Percentiles rank a stretch among this genome's conserved stretches.
These are phyloP conservation scores for Carex pumila DNA, from an alignment of 176 grass and related monocot genomes.

Conservation along the genomic window DNA sequence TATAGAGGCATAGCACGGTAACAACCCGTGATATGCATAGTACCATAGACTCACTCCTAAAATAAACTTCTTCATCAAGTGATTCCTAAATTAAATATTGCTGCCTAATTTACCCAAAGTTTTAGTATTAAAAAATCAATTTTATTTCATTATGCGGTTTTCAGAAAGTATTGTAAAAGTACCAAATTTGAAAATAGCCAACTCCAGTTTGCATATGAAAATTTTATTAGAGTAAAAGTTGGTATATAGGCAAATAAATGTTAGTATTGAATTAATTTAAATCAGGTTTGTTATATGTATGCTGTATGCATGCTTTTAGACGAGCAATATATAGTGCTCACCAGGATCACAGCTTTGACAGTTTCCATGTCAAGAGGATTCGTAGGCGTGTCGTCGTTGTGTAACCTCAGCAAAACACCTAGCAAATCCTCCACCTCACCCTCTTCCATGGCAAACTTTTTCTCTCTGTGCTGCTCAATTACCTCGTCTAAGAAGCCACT, in stretches of 20 bases:
- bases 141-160: neutral
- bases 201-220: neutral
- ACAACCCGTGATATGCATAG: too few species aligned
- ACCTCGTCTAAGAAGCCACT: neutral
- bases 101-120: neutral
- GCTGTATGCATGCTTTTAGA: too few species aligned
- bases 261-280: neutral
- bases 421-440: conserved; percentile 29
- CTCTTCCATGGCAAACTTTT: neutral
- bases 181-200: too few species aligned
- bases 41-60: too few species aligned
- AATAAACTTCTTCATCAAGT: too few species aligned
- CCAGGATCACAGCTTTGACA: conserved; percentile 44
- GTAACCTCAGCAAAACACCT: conserved; percentile 37
- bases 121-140: neutral
- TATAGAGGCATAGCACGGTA: too few species aligned
- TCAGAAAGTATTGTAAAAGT: neutral
- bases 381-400: conserved; percentile 21
- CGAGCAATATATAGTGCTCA: neutral
- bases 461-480: neutral
- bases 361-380: conserved; percentile 44
- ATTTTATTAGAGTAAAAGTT: neutral
- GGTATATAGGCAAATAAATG: neutral
- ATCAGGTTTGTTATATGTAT: too few species aligned
- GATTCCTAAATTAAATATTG: too few species aligned